These are phyloP conservation scores for Ascochyta viciae-villosae DNA, from an alignment of 2,329 filamentous ascomycete species.

Conservation along the genomic window DNA sequence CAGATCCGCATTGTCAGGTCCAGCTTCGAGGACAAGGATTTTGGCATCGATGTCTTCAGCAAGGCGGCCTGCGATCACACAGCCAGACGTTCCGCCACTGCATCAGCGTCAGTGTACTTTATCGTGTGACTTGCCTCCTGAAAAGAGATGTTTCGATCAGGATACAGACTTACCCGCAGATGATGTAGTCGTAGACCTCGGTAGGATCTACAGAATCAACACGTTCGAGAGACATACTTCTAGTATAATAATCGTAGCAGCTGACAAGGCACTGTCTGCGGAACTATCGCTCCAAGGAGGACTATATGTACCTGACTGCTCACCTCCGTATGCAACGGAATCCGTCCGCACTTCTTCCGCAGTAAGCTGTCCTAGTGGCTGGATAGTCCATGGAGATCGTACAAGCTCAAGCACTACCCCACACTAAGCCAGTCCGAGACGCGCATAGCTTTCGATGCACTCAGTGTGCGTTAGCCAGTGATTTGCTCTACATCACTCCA, in stretches of 20 bases:
- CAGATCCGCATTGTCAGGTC: constrained; percentile 53
- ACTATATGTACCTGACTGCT: constrained; percentile 8
- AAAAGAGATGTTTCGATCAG: constrained; percentile 16
- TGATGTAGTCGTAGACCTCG: constrained; percentile 36
- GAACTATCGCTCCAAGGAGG: background rate
- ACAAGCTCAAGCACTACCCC: background rate
- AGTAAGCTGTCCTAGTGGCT: background rate
- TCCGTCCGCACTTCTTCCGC: constrained; percentile 14
- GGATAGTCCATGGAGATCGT: background rate
- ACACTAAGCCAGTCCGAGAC: background rate
- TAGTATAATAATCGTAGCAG: background rate
- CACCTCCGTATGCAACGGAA: constrained; percentile 15
- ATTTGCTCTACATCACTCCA: too few species aligned
- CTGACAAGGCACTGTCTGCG: background rate
- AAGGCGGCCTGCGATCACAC: constrained; percentile 57
- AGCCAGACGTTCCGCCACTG: constrained; percentile 57
- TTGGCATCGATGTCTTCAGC: constrained; percentile 53
- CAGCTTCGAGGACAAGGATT: constrained; percentile 58
- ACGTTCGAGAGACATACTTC: constrained; percentile 28
- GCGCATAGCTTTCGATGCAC: background rate
- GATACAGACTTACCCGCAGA: constrained; percentile 30
- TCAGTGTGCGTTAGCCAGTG: too few species aligned
- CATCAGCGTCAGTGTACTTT: background rate
- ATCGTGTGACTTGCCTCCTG: background rate
- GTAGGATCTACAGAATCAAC: constrained; percentile 25